Evolutionary conservation across 1,284 basidiomycete species (phyloP), one percentile per base, ranked within the genome.

Genomic region (Mycena sp.): DNA sequence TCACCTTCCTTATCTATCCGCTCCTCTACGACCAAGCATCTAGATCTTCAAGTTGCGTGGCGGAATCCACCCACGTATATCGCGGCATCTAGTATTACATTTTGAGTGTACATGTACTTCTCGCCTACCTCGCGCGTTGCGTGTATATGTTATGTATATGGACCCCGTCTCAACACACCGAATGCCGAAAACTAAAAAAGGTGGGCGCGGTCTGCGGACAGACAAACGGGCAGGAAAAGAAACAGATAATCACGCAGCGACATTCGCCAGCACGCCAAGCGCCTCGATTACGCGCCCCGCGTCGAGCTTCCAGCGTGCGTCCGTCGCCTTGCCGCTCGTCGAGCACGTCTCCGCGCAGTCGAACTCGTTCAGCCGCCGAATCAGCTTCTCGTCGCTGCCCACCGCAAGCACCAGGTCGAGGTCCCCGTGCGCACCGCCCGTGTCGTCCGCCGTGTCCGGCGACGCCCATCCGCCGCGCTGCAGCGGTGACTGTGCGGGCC

Each of bases 371-470:
- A 93, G 71, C 68, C 91, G 76, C 63, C 88, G 83, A 74, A 93
- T 76, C 68, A 93, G 69, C 77, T 89, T 90, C 80, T 94, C 91
- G 73, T 94, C 92, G 45, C 85, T 83, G 52, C 90, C 87, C 25
- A 93, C 73, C 3, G 87, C 89, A 48, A 93, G 76, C 53, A 92
- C 80, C 59, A 91, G 89, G 67, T 89, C 85, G 52, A 84, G 76
- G 46, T 86, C 86, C 44, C 78, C 74, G 12, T 73, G 74, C 41
- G 74, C 75, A 53, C 76, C 76, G 28, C 78, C 79, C 35, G 73
- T 73, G 2, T 72, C 74, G 44, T 66, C 64, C 6, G 21, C 52
- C 30, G 43, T 64, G 44, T 50, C 61, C 48, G 23, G 61, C 59
- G 55, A 68, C 61, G 59, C 46, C 67, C 50, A 63, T 26, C 71